Base-by-base conservation (phyloP, 768 basidiomycete species). In the Lactifluus pinguis region DNA sequence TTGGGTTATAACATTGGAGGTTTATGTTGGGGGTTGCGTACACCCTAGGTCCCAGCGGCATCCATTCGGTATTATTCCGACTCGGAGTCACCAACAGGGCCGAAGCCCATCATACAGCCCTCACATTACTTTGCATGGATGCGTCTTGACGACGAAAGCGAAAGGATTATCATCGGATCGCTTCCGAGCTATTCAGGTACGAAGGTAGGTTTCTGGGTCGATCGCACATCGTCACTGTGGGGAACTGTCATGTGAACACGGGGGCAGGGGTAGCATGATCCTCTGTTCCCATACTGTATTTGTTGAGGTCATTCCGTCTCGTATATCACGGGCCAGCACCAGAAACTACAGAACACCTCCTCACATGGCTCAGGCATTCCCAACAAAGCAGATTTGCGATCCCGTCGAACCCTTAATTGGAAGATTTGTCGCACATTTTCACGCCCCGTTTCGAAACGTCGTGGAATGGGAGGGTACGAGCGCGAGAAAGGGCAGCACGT, bases 361-460 rank as follows among this genome's bases (percentile, higher is more conserved):
- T n/a, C n/a, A n/a, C n/a, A n/a, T n/a, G n/a, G n/a, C n/a, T n/a
- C n/a, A n/a, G n/a, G n/a, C n/a, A n/a, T n/a, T n/a, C n/a, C n/a
- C n/a, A n/a, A n/a, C n/a, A n/a, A n/a, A n/a, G n/a, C n/a, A n/a
- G n/a, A n/a, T n/a, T n/a, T n/a, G n/a, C 1, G 73, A 71, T 49
- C 66, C 71, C 8, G 75, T 68, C 61, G 68, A 62, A 52, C 67
- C 30, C 42, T 72, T 69, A 49, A 62, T 66, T 0, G 72, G 81
- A 1, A 83, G 80, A 71, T 83, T 86, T 68, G 83, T 81, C 49
- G 84, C 81, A 2, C 77, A 82, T 9, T 85, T 87, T 63, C 75
- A 80, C 59, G 67, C 68, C 32, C 75, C 77, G 1, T 79, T 80
- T 70, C 67, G 87, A n/a, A 4, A 44, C 44, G 7, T 17, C 8